These are phyloP conservation scores for Carnegiea gigantea DNA, from an alignment of 179 eudicot genomes.

Conservation along the genomic window DNA sequence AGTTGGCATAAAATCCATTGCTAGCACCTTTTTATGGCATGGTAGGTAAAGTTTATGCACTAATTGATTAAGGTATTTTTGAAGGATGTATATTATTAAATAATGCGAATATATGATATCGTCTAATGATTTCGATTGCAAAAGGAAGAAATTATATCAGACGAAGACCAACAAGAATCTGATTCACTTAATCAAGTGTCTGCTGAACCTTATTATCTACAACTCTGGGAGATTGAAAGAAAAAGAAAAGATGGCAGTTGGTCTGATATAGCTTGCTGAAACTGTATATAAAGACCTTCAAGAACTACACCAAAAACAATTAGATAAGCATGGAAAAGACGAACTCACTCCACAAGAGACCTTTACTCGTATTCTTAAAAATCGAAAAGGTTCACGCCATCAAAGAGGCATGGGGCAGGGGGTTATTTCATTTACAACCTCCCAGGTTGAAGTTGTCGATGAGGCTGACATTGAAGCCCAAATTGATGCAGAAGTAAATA, in stretches of 20 bases:
- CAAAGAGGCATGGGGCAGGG: conserved; percentile 1
- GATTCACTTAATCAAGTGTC: background rate
- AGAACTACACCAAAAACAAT: background rate
- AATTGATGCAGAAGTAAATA: background rate
- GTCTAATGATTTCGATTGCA: no score
- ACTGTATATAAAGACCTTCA: background rate
- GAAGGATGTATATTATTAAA: background rate
- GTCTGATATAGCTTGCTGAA: background rate
- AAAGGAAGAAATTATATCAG: no score
- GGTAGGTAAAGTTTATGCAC: background rate
- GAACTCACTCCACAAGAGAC: background rate
- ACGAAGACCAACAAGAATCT: background rate
- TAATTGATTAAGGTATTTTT: background rate
- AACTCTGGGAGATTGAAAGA: background rate
- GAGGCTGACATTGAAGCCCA: background rate
- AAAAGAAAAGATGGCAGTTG: background rate
- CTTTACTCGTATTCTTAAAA: background rate
- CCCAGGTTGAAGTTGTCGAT: background rate
- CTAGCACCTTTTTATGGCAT: background rate
- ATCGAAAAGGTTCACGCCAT: background rate
- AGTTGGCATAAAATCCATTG: no score
- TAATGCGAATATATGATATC: no score
- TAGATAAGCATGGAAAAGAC: background rate
- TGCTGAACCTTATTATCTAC: background rate
- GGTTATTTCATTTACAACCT: background rate